Percentiles rank a stretch among this genome's conserved stretches.
These are phyloP conservation scores for Linnemannia exigua DNA, from an alignment of 192 early-diverging fungal genomes.

Conservation along the genomic window DNA sequence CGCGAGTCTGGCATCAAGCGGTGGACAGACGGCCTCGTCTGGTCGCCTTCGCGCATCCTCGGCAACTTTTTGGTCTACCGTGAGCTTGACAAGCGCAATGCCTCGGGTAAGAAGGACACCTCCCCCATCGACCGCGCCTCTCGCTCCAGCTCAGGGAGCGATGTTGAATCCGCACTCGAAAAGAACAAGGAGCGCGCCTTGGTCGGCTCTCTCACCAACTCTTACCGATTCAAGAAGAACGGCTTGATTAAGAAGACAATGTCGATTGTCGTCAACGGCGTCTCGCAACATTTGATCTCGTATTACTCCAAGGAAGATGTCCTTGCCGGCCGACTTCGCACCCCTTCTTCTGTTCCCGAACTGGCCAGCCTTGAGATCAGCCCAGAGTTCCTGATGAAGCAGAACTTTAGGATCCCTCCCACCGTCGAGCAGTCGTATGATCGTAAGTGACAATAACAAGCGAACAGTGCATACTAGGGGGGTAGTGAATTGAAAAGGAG, in stretches of 20 bases:
- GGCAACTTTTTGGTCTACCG: conserved; percentile 88
- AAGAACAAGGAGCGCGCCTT: conserved; percentile 68
- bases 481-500: conserved; percentile 7
- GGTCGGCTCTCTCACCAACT: conserved; percentile 69
- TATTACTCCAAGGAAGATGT: conserved; percentile 73
- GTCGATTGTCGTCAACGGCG: conserved; percentile 78
- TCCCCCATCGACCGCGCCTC: conserved; percentile 59
- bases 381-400: conserved; percentile 70
- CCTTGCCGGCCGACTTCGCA: conserved; percentile 62
- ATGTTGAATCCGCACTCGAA: conserved; percentile 58
- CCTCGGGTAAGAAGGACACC: conserved; percentile 66
- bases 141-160: conserved; percentile 43
- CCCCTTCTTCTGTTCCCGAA: conserved; percentile 67
- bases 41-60: conserved; percentile 88
- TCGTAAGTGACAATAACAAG: conserved; percentile 30
- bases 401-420: conserved; percentile 72
- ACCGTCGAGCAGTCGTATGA: conserved; percentile 58
- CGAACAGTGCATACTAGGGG: conserved; percentile 1
- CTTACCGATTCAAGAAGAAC: conserved; percentile 69
- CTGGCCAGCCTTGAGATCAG: conserved; percentile 70
- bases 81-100: conserved; percentile 69
- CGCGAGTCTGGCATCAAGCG: conserved; percentile 86
- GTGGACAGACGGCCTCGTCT: conserved; percentile 88
- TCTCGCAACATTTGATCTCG: conserved; percentile 70
- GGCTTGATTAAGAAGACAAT: conserved; percentile 87